Percentiles rank a stretch among this genome's conserved stretches.
These are phyloP conservation scores for Cercospora berteroae DNA, from an alignment of 2,329 filamentous ascomycete genomes.

Conservation along the genomic window DNA sequence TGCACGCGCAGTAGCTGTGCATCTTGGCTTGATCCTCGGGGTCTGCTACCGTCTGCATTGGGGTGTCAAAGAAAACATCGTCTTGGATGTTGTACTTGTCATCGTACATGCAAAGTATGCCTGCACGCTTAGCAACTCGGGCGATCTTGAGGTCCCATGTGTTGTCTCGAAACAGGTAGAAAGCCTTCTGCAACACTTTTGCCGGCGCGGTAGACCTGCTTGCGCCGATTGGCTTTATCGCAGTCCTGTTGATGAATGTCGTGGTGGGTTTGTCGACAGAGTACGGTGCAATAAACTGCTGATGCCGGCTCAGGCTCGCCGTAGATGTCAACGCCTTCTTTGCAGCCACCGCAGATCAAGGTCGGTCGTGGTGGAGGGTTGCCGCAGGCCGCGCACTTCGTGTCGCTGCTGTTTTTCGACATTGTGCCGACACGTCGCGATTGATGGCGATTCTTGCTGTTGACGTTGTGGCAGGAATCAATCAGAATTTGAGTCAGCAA, in stretches of 20 bases:
- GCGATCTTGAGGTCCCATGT: constrained; percentile 16
- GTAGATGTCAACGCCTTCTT: constrained; percentile 8
- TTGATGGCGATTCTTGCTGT: not conserved
- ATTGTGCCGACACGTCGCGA: not conserved
- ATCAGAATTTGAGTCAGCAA: not conserved
- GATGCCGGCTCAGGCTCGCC: no score
- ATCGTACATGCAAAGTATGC: no score
- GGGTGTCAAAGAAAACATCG: no score
- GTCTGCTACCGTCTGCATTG: no score
- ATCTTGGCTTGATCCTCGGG: no score
- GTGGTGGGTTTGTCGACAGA: not conserved
- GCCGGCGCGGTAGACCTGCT: constrained; percentile 24
- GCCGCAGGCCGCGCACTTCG: constrained; percentile 1
- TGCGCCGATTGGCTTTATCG: constrained; percentile 9
- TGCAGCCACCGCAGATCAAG: constrained; percentile 7
- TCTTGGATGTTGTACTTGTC: no score
- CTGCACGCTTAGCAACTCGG: no score
- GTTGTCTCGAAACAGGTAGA: constrained; percentile 14
- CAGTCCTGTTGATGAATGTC: not conserved
- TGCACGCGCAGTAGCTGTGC: no score
- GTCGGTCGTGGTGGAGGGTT: not conserved
- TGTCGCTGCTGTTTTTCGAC: not conserved
- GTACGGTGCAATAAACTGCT: constrained; percentile 11
- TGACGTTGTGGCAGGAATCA: not conserved
- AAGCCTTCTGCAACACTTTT: constrained; percentile 18